These are phyloP conservation scores for Tympanopsis confertula DNA, from an alignment of 2,329 filamentous ascomycete species.

Conservation along the genomic window DNA sequence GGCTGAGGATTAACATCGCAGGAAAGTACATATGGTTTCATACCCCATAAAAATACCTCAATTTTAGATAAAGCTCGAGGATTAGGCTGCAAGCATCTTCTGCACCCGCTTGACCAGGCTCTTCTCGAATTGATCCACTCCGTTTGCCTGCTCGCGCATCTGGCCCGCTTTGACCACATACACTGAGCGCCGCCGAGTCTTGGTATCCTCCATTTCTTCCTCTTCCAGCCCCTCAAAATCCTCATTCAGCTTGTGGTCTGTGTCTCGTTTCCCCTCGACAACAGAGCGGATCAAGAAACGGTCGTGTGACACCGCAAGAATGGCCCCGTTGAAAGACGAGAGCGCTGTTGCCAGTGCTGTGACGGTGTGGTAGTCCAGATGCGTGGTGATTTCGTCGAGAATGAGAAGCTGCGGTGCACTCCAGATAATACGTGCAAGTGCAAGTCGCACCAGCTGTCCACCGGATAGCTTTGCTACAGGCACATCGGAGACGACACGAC, in stretches of 20 bases:
- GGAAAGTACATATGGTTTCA: too few relatives aligned
- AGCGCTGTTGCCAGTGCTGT: conserved; percentile 58
- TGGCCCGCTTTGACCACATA: conserved; percentile 48
- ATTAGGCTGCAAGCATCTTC: conserved; percentile 23
- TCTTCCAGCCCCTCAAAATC: conserved; percentile 31
- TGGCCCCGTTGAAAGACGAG: conserved; percentile 58
- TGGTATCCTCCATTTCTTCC: conserved; percentile 29
- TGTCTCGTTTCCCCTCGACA: conserved; percentile 44
- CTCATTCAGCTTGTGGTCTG: conserved; percentile 22
- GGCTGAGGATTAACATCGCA: too few relatives aligned
- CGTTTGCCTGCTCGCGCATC: conserved; percentile 40
- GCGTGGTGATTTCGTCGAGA: conserved; percentile 73
- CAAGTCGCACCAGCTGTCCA: conserved; percentile 62
- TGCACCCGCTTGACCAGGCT: conserved; percentile 47
- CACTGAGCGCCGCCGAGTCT: conserved; percentile 36
- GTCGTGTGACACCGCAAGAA: conserved; percentile 72
- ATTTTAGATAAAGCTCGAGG: too few relatives aligned
- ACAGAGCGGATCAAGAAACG: conserved; percentile 69
- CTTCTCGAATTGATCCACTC: conserved; percentile 55
- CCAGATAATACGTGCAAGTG: conserved; percentile 60
- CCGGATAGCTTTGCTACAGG: conserved; percentile 65
- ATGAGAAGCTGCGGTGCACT: conserved; percentile 60
- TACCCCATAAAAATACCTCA: too few relatives aligned
- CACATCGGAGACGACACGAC: conserved; percentile 61
- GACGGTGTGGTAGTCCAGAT: conserved; percentile 75